These are phyloP conservation scores for Scleromitrula shiraiana DNA, from an alignment of 2,329 filamentous ascomycete species.

Conservation along the genomic window DNA sequence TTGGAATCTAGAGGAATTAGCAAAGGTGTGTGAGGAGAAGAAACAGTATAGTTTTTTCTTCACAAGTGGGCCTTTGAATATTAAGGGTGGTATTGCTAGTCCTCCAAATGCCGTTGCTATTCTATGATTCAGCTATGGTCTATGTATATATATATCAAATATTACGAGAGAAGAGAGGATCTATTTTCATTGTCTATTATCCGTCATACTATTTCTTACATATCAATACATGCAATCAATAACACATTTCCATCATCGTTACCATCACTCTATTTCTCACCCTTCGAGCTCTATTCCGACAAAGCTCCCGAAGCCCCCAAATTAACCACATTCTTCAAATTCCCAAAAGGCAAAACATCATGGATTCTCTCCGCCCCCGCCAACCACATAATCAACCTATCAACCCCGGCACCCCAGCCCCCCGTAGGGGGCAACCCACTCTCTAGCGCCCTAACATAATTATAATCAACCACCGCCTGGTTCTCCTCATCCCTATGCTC, in stretches of 20 bases:
- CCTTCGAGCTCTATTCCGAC: background rate
- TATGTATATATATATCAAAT: too few species aligned
- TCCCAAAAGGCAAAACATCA: constrained; percentile 86
- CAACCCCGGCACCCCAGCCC: constrained; percentile 87
- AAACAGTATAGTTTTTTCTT: constrained; percentile 53
- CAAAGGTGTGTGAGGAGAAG: constrained; percentile 41
- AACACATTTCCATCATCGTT: background rate
- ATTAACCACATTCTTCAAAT: constrained; percentile 59
- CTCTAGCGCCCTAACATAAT: constrained; percentile 76
- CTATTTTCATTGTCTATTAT: too few species aligned
- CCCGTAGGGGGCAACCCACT: constrained; percentile 92
- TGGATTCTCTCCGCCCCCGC: constrained; percentile 69
- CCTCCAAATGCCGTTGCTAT: constrained; percentile 24
- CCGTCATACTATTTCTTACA: too few species aligned
- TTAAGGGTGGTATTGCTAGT: constrained; percentile 20
- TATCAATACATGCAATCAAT: too few species aligned
- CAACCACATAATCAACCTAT: constrained; percentile 87
- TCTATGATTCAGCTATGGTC: too few species aligned
- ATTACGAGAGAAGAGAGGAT: too few species aligned
- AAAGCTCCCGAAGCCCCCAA: constrained; percentile 25
- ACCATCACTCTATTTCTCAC: background rate
- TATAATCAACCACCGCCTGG: constrained; percentile 43
- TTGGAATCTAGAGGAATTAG: constrained; percentile 26
- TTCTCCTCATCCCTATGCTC: constrained; percentile 32
- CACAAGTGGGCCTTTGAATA: constrained; percentile 50